phyloP scores from a whole-genome alignment of 108 stramenopile genomes.

The Skeletonema tropicum region DNA sequence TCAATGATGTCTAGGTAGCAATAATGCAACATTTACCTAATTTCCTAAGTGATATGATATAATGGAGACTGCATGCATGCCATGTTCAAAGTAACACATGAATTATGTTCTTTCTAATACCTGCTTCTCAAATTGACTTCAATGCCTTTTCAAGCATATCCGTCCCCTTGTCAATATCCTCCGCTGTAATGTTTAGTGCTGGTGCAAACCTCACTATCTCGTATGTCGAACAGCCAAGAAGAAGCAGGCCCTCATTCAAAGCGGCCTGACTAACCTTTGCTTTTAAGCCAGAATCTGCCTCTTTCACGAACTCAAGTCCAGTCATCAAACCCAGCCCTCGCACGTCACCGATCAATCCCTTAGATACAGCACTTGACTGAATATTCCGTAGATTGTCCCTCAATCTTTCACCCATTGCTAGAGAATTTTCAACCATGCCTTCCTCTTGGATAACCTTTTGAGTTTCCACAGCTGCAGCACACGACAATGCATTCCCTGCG shows the following conservation, averaged over 20 bases:
- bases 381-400: constrained; percentile 41
- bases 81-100: no score
- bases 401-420: constrained; percentile 47
- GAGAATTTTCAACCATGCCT: constrained; percentile 54
- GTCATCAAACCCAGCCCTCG: constrained; percentile 74
- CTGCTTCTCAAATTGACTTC: background rate
- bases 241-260: constrained; percentile 79
- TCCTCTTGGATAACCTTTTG: constrained; percentile 61
- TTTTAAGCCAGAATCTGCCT: constrained; percentile 40
- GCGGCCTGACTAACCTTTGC: constrained; percentile 20
- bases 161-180: constrained; percentile 74
- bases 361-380: constrained; percentile 19
- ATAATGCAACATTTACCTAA: no score
- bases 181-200: constrained; percentile 81
- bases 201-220: constrained; percentile 94
- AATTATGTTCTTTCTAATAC: no score
- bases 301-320: constrained; percentile 63
- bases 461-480: constrained; percentile 71
- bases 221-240: constrained; percentile 85
- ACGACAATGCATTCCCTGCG: constrained; percentile 69
- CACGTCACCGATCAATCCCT: constrained; percentile 58
- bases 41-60: no score
- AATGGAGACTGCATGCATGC: no score
- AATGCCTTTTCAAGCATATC: constrained; percentile 76
- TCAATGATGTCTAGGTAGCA: no score